These are phyloP conservation scores for Naganishia sp. DNA, from an alignment of 1,284 basidiomycete species.

Conservation along the genomic window DNA sequence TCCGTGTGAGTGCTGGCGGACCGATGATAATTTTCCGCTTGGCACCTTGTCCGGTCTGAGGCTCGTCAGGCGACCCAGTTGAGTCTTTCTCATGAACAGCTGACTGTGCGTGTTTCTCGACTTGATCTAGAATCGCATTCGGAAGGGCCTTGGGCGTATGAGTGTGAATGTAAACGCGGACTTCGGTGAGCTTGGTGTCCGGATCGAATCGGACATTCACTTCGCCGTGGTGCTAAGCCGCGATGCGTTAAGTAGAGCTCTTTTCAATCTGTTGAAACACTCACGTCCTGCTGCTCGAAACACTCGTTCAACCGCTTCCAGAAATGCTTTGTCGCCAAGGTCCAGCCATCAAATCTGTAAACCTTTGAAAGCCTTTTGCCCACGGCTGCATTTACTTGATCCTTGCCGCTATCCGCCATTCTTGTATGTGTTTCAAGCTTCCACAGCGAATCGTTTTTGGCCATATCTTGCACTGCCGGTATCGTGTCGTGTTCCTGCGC, in stretches of 20 bases:
- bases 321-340: slow-evolving; percentile 15
- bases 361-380: slow-evolving; percentile 44
- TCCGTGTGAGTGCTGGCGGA: slow-evolving; percentile 30
- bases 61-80: not conserved
- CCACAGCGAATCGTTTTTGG: slow-evolving; percentile 14
- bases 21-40: slow-evolving; percentile 19
- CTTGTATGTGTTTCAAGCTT: not conserved
- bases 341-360: slow-evolving; percentile 21
- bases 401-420: not conserved
- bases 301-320: slow-evolving; percentile 12
- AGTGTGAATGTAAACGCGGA: slow-evolving; percentile 20
- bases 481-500: slow-evolving; percentile 12
- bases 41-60: not conserved
- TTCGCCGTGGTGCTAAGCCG: slow-evolving; percentile 23
- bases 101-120: not conserved
- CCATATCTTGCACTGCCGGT: not conserved
- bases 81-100: not conserved
- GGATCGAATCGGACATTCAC: slow-evolving; percentile 19
- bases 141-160: slow-evolving; percentile 25
- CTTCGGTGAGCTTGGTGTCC: slow-evolving; percentile 25
- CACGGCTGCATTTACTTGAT: not conserved
- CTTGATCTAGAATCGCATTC: not conserved
- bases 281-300: slow-evolving; percentile 29
- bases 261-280: not conserved
- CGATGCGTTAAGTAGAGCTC: not conserved